Evolutionary conservation across 129 eudicot genomes (phyloP).

Genomic region (Helichrysum umbraculigerum): DNA sequence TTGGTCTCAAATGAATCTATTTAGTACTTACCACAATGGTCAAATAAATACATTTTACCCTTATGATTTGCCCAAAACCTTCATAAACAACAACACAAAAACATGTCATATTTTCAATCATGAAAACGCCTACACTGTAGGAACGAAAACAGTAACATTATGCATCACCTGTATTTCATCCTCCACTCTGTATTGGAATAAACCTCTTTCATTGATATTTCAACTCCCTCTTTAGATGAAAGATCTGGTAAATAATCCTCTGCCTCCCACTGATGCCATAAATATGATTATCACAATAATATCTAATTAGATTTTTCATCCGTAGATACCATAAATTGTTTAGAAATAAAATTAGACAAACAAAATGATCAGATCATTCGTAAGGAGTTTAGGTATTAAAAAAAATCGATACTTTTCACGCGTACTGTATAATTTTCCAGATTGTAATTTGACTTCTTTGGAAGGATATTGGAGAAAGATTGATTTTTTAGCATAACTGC

Average conservation of each 20-base stretch:
- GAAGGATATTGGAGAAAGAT: no score
- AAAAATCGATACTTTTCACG: no score
- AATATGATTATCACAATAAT: neutral
- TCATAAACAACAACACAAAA: neutral
- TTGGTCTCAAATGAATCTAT: slow-evolving; percentile 5
- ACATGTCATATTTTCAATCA: slow-evolving; percentile 5
- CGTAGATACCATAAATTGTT: neutral
- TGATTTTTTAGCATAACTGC: no score
- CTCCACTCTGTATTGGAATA: slow-evolving; percentile 19
- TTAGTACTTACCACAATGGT: slow-evolving; percentile 28
- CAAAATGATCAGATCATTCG: no score
- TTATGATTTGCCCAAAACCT: slow-evolving; percentile 36
- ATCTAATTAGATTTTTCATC: neutral
- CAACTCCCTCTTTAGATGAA: slow-evolving; percentile 24
- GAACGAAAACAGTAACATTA: neutral
- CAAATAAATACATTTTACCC: slow-evolving; percentile 26
- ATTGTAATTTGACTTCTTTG: no score
- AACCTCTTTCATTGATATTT: slow-evolving; percentile 19
- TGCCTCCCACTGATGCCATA: slow-evolving; percentile 19
- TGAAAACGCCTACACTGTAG: neutral
- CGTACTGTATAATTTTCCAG: no score
- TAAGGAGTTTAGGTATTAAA: no score
- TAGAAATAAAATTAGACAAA: no score
- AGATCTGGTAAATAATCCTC: slow-evolving; percentile 33
- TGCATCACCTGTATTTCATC: slow-evolving; percentile 22